Base-by-base conservation (phyloP, 441 rosid species). In the Sinapis alba region DNA sequence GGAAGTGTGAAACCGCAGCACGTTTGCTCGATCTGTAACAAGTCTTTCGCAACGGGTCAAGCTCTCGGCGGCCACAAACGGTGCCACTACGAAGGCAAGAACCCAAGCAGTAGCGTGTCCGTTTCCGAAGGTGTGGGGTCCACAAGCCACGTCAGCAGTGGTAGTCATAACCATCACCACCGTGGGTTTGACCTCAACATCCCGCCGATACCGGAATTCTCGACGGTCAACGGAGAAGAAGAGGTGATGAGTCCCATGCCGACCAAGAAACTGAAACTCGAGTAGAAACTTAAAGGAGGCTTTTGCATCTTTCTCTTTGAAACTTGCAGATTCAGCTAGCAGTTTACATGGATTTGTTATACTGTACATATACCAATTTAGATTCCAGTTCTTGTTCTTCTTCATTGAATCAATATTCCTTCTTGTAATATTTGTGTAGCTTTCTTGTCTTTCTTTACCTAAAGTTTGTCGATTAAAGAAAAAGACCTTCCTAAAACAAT, bases 21-120 rank as follows among this genome's bases (percentile, higher is more conserved):
- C 82, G 90, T 89, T 87, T 94, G 98, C 68, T 82, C 97, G 11
- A 89, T 94, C 77, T 92, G 98, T 80, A 90, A 92, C 79, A 90
- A 85, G 83, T 65, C 82, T 11, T 94, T 94, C 69, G 79, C 97
- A 2, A 84, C 90, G 0, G 94, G 91, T 9, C 94, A 89, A 72
- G 91, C 94, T 45, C 79, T 89, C 13, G 93, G 93, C 11, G 93
- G 93, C 8, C 93, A 89, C 72, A 89, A 89, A 80, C 78, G 93
- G 70, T 82, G 91, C 68, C 93, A 89, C 84, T 89, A 87, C 69
- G 93, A 87, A 73, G 91, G 87, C 27, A 83, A 79, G 50, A 83
- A 87, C 69, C 7, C 7, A 9, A 69, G 70, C 13, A 94, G 82
- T 78, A 97, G 76, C 82, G 89, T 75, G 91, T 90, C 88, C 7